phyloP scores from a whole-genome alignment of 108 stramenopile species.

The Seminavis robusta region DNA sequence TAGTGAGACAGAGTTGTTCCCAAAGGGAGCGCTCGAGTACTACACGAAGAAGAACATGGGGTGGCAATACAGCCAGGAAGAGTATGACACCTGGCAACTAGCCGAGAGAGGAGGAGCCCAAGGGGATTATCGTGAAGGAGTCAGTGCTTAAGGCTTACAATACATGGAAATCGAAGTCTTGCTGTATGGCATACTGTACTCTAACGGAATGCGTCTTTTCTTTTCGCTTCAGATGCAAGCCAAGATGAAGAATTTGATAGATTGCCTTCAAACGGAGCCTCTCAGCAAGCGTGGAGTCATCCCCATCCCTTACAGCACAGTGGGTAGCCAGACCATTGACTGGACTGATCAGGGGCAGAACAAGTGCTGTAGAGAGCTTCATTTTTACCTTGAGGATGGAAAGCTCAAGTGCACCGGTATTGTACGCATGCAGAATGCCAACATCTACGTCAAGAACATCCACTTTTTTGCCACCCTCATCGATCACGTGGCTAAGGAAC shows the following conservation, averaged over 20 bases:
- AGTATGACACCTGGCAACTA: slow-evolving; percentile 36
- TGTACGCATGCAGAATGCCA: slow-evolving; percentile 59
- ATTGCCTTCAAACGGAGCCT: slow-evolving; percentile 48
- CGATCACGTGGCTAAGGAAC: slow-evolving; percentile 41
- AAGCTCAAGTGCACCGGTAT: slow-evolving; percentile 52
- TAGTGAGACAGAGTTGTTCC: slow-evolving; percentile 63
- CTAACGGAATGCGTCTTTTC: no score
- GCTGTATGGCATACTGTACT: no score
- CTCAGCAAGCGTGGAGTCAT: slow-evolving; percentile 54
- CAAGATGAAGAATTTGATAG: slow-evolving; percentile 58
- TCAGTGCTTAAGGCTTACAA: neutral
- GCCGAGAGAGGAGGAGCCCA: slow-evolving; percentile 52
- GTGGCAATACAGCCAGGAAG: slow-evolving; percentile 41
- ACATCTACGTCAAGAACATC: slow-evolving; percentile 61
- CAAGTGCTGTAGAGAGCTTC: slow-evolving; percentile 60
- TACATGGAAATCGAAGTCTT: neutral
- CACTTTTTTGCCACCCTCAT: slow-evolving; percentile 60
- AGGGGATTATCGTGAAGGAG: slow-evolving; percentile 64
- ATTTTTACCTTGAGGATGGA: slow-evolving; percentile 57
- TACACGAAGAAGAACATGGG: slow-evolving; percentile 61
- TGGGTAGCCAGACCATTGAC: slow-evolving; percentile 30
- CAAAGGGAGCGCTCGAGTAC: slow-evolving; percentile 47
- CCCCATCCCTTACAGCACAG: slow-evolving; percentile 43
- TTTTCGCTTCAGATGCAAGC: no score
- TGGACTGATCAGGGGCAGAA: slow-evolving; percentile 57